Base-by-base conservation (phyloP, 2,329 filamentous ascomycete genomes). In the Aureobasidium sp. region DNA sequence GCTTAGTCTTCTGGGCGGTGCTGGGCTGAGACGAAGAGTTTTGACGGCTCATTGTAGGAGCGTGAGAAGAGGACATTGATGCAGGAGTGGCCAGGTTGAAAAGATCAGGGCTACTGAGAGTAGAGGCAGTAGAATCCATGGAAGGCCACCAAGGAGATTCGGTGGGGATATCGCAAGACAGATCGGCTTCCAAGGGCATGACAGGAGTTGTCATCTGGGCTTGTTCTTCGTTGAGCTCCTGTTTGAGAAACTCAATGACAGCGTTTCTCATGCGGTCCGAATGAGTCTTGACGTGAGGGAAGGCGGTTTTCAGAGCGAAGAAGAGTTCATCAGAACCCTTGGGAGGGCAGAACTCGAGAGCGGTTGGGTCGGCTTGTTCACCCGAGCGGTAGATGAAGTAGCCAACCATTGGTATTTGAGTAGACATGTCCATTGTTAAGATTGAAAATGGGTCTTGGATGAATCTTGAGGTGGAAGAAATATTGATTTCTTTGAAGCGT, bases 281-380 rank as follows among this genome's bases (percentile, higher is more conserved):
- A 57, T 75, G 73, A 50, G 68, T 71, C 55, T 69, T 69, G 37
- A 72, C 65, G 56, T 71, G 67, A 5, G 73, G 72, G 60, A 68
- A 75, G 27, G 72, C 71, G 32, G 63, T 55, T 46, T 71, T 67
- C 26, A 75, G 66, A 44, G 73, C 73, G 53, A 74, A 71, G 67
- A 74, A 74, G 6, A 75, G 69, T 60, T 74, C 73, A 57, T 75
- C 73, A 12, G 73, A 75, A 60, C 72, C 73, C 64, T 74, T 74
- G 34, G 71, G 65, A 46, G 73, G 73, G 66, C 70, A 73, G 70
- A 74, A 74, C 59, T 70, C 64, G 32, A 71, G 66, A 50, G 72
- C 64, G 47, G 69, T 69, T 26, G 70, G 70, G 64, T 74, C 71
- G 65, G 69, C 69, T 12, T 69, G 66, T 52, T 73, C 65, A n/a